Evolutionary conservation across 306 rosid genomes (phyloP).

Genomic region (Acacia acuminata): DNA sequence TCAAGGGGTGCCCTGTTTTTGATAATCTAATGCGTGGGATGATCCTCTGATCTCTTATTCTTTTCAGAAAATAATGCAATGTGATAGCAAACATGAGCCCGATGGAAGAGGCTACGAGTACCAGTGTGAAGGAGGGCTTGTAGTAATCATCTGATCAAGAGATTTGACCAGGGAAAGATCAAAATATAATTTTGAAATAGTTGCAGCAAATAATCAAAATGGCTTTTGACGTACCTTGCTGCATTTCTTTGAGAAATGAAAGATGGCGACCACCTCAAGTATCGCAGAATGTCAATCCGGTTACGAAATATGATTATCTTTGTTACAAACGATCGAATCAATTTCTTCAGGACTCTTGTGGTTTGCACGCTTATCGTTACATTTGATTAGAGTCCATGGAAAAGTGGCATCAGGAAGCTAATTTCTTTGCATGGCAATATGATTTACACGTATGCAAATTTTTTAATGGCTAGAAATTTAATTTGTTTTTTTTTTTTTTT

Average conservation of each 20-base stretch:
- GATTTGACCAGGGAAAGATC: background rate
- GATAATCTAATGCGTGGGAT: slow-evolving; percentile 63
- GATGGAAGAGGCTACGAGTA: slow-evolving; percentile 50
- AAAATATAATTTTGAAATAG: background rate
- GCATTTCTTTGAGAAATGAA: slow-evolving; percentile 49
- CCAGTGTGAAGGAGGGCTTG: slow-evolving; percentile 57
- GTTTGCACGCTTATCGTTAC: slow-evolving; percentile 27
- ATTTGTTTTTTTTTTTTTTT: background rate
- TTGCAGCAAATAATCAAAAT: background rate
- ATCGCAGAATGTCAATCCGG: background rate
- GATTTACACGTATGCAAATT: slow-evolving; percentile 7
- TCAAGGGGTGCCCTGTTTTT: slow-evolving; percentile 53
- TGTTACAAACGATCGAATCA: slow-evolving; percentile 19
- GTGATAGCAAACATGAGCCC: slow-evolving; percentile 56
- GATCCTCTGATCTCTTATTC: slow-evolving; percentile 58
- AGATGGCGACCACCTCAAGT: slow-evolving; percentile 27
- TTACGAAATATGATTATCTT: background rate
- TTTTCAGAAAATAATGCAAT: slow-evolving; percentile 54
- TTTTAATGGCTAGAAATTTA: slow-evolving; percentile 10
- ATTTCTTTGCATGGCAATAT: slow-evolving; percentile 23
- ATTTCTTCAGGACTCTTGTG: slow-evolving; percentile 27
- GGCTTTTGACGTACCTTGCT: slow-evolving; percentile 41
- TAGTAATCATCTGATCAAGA: slow-evolving; percentile 44
- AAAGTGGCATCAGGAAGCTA: slow-evolving; percentile 27
- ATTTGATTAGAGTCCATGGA: slow-evolving; percentile 16